Evolutionary conservation across 768 basidiomycete species (phyloP), one percentile per base, ranked within the genome.

Genomic region (Boletus rex-veris): DNA sequence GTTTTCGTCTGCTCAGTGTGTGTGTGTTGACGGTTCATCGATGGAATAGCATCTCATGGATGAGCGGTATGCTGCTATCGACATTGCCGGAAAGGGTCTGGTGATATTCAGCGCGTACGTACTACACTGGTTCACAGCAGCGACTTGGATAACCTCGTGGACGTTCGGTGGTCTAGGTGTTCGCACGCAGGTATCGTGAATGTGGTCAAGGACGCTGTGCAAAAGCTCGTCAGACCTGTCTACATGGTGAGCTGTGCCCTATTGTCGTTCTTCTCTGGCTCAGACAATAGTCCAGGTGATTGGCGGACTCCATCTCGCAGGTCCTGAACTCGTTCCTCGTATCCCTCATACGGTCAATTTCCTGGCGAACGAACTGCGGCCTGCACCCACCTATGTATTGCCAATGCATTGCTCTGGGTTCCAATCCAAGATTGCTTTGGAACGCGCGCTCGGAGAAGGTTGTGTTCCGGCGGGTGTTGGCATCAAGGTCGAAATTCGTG

Each of bases 391-490:
- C 1, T 92, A 86, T 58, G 69, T 92, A 43, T 74, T 92, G 0
- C 91, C 90, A 0, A 87, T 93, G 83, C 92, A 93, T 65, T 93
- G 91, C 61, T 82, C 87, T 3, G 90, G 90, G 5, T 89, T 92
- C 63, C 76, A 78, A n/a, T 79, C 80, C 35, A 91, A 92, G 67
- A 66, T 89, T 8, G 87, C 84, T 2, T 69, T 93, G 60, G 83
- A 84, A 64, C 68, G 70, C 6, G 87, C 79, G 3, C 75, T 94
- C 16, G 90, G 90, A 19, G 81, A 88, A 48, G 83, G 83, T 1
- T 85, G 85, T 60, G 88, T 93, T 12, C 88, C 90, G 0, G 86
- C 83, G 4, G 89, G 89, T 6, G 84, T 85, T 3, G 90, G 91
- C 14, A 76, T 84, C 21, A 83, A 77, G 57, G 77, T 90, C 5